Evolutionary conservation across 108 stramenopile species (phyloP).

Genomic region (Stephanodiscus minutulus): DNA sequence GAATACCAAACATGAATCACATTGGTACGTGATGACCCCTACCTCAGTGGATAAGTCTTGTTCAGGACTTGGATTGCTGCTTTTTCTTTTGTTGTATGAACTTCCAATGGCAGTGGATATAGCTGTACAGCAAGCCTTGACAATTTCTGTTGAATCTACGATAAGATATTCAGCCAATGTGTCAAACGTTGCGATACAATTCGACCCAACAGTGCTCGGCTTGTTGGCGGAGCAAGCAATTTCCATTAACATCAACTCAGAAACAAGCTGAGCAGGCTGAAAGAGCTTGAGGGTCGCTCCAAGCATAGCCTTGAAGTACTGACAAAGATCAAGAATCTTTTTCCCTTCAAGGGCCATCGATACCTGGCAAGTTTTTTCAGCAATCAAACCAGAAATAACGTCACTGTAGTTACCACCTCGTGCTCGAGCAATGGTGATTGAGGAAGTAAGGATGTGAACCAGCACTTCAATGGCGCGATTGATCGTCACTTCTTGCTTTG

Average conservation of each 20-base stretch:
- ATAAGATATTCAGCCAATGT: constrained; percentile 24
- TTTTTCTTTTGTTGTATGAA: background rate
- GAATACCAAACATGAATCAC: constrained; percentile 69
- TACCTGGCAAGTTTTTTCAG: constrained; percentile 9
- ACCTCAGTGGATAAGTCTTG: constrained; percentile 17
- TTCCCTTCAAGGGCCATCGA: constrained; percentile 48
- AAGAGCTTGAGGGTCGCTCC: constrained; percentile 23
- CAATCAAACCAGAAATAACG: constrained; percentile 21
- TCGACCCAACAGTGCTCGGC: background rate
- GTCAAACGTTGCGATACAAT: constrained; percentile 45
- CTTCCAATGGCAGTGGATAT: constrained; percentile 15
- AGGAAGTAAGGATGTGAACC: constrained; percentile 19
- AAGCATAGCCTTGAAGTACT: constrained; percentile 12
- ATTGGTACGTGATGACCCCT: constrained; percentile 52
- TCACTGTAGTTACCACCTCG: constrained; percentile 24
- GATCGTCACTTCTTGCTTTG: constrained; percentile 24
- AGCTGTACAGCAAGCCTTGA: constrained; percentile 39
- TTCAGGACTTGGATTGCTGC: constrained; percentile 13
- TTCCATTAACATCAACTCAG: constrained; percentile 42
- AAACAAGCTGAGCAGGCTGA: constrained; percentile 19
- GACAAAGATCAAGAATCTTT: constrained; percentile 30
- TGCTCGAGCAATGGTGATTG: constrained; percentile 25
- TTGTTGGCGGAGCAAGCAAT: constrained; percentile 14
- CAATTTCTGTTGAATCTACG: constrained; percentile 25
- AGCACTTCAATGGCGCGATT: constrained; percentile 25